Conservation (phyloP, 495 filamentous ascomycete genomes). For the Talaromyces ruber region DNA sequence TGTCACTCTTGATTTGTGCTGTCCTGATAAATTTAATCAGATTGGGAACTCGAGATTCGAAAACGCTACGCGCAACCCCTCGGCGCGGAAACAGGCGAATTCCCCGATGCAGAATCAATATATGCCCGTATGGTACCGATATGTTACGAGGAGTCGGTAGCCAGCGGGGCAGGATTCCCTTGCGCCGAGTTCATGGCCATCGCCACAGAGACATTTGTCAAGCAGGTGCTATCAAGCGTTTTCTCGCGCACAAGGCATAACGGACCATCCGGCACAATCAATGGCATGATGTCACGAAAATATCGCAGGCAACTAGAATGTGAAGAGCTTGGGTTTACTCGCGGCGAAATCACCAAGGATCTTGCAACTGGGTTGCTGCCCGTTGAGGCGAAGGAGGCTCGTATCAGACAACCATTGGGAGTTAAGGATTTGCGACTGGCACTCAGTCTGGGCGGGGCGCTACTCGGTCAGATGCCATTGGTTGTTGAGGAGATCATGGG, state of each 20-base stretch:
- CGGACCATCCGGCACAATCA: conserved; percentile 58
- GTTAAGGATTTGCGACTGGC: conserved; percentile 74
- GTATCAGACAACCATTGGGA: conserved; percentile 55
- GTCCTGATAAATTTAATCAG: conserved; percentile 23
- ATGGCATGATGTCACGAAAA: conserved; percentile 69
- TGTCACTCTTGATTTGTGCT: neutral
- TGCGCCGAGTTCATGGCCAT: conserved; percentile 82
- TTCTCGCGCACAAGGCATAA: conserved; percentile 74
- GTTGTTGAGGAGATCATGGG: conserved; percentile 63
- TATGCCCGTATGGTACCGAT: conserved; percentile 84
- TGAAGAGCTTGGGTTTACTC: conserved; percentile 60
- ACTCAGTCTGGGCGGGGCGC: conserved; percentile 62
- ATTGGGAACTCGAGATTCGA: conserved; percentile 86
- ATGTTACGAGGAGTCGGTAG: conserved; percentile 85
- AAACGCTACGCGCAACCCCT: conserved; percentile 86
- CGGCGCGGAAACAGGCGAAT: conserved; percentile 83
- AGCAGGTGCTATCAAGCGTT: conserved; percentile 72
- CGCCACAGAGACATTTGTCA: conserved; percentile 86
- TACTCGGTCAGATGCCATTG: conserved; percentile 68
- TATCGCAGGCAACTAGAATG: conserved; percentile 63
- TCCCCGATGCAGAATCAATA: conserved; percentile 74
- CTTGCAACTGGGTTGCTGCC: conserved; percentile 60
- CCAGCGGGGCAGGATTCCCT: conserved; percentile 58
- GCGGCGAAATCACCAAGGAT: conserved; percentile 62
- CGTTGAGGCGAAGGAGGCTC: conserved; percentile 61